These are phyloP conservation scores for Xylariaceae sp. DNA, from an alignment of 2,329 filamentous ascomycete genomes.

Conservation along the genomic window DNA sequence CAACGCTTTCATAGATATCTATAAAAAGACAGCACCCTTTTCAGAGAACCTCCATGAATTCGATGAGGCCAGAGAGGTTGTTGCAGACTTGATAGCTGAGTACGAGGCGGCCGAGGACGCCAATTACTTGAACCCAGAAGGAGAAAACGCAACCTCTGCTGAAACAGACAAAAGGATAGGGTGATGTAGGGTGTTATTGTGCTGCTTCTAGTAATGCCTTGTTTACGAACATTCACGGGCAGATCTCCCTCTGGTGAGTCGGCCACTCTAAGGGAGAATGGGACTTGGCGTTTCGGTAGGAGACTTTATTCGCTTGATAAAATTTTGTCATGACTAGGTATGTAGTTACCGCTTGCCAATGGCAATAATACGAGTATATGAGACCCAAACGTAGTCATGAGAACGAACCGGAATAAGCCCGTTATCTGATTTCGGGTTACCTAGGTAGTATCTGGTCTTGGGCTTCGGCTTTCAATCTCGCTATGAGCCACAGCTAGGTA, in stretches of 20 bases:
- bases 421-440: too few relatives aligned
- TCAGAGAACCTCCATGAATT: constrained; percentile 89
- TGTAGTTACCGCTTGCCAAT: constrained; percentile 22
- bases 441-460: too few relatives aligned
- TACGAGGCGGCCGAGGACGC: constrained; percentile 93
- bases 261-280: constrained; percentile 35
- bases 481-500: too few relatives aligned
- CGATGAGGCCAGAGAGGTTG: constrained; percentile 88
- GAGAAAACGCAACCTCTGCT: constrained; percentile 48
- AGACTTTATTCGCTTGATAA: constrained; percentile 12
- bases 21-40: constrained; percentile 94
- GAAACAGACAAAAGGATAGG: constrained; percentile 50
- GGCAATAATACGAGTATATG: constrained; percentile 17
- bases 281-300: constrained; percentile 26
- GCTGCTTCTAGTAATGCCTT: not conserved
- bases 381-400: not conserved
- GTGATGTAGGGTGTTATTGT: constrained; percentile 21
- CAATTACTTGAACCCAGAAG: constrained; percentile 79
- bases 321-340: constrained; percentile 11
- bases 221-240: not conserved
- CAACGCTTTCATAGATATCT: constrained; percentile 92
- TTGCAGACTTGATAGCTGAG: constrained; percentile 84
- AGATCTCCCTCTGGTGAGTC: not conserved
- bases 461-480: too few relatives aligned
- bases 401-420: not conserved